phyloP scores from a whole-genome alignment of 169 alveolate genomes.

The Perkinsus olseni region DNA sequence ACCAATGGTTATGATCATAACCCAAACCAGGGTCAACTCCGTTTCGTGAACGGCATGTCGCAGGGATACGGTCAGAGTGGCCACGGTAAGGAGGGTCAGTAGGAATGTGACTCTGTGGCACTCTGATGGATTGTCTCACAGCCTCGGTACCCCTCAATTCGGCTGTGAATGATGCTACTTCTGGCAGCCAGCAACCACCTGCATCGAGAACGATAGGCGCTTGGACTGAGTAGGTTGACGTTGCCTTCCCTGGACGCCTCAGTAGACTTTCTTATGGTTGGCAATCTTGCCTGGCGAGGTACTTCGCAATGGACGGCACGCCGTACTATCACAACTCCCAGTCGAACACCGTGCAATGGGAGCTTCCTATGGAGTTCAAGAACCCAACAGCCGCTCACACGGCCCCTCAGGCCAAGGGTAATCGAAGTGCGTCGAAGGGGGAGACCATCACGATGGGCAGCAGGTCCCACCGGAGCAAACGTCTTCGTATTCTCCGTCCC shows the following conservation, averaged over 20 bases:
- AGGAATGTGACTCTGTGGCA: too few relatives aligned
- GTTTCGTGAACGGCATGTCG: neutral
- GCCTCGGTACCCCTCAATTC: neutral
- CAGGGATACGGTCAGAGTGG: neutral
- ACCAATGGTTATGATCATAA: neutral
- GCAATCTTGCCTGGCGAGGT: neutral
- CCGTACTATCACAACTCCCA: neutral
- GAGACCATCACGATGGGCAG: neutral
- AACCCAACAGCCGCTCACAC: neutral
- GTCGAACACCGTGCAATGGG: neutral
- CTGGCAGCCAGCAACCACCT: neutral
- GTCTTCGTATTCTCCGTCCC: neutral
- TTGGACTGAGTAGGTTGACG: neutral
- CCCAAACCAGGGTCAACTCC: neutral
- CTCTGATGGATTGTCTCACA: too few relatives aligned
- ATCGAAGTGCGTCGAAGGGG: neutral
- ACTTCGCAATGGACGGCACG: neutral
- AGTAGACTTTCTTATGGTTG: neutral
- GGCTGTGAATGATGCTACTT: neutral
- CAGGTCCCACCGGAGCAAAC: neutral
- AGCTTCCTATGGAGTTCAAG: neutral
- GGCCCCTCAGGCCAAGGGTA: neutral
- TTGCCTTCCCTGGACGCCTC: neutral
- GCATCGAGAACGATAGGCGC: neutral
- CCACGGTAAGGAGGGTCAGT: too few relatives aligned